These are phyloP conservation scores for Pythium volutum DNA, from an alignment of 352 stramenopile genomes.

Conservation along the genomic window DNA sequence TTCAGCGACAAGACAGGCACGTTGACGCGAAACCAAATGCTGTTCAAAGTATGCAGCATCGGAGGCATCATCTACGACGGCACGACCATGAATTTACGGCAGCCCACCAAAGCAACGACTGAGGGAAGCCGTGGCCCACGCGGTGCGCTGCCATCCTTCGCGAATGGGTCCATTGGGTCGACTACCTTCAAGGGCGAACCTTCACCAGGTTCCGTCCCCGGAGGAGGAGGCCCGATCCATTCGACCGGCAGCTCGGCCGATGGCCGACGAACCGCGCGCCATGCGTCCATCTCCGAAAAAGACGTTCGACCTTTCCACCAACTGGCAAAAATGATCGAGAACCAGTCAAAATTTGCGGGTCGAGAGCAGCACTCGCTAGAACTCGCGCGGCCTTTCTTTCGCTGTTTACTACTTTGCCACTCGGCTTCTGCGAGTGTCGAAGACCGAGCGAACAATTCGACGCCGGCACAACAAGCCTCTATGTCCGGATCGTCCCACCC, in stretches of 20 bases:
- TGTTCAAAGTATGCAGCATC: constrained; percentile 93
- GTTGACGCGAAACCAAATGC: constrained; percentile 99
- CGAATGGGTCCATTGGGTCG: constrained; percentile 17
- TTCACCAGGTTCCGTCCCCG: constrained; percentile 1
- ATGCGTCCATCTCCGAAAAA: constrained; percentile 60
- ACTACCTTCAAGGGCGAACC: constrained; percentile 13
- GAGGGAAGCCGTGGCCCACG: constrained; percentile 11
- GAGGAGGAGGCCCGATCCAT: neutral
- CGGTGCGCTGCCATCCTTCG: constrained; percentile 6
- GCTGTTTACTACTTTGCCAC: constrained; percentile 78
- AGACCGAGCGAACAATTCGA: constrained; percentile 19
- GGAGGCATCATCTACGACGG: constrained; percentile 89
- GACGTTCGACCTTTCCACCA: constrained; percentile 65
- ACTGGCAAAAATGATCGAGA: constrained; percentile 67
- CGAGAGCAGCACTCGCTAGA: constrained; percentile 60
- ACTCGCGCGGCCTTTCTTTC: constrained; percentile 72
- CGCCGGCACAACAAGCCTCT: constrained; percentile 3
- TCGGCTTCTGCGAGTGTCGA: constrained; percentile 64
- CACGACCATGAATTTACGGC: constrained; percentile 50
- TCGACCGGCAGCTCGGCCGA: constrained; percentile 23
- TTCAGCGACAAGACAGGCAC: constrained; percentile 99
- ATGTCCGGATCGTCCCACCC: constrained; percentile 7
- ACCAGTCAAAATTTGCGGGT: constrained; percentile 38
- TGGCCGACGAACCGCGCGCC: constrained; percentile 29
- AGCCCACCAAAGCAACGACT: constrained; percentile 30